These are phyloP conservation scores for Wallemia ichthyophaga DNA, from an alignment of 1,284 basidiomycete species.

Conservation along the genomic window DNA sequence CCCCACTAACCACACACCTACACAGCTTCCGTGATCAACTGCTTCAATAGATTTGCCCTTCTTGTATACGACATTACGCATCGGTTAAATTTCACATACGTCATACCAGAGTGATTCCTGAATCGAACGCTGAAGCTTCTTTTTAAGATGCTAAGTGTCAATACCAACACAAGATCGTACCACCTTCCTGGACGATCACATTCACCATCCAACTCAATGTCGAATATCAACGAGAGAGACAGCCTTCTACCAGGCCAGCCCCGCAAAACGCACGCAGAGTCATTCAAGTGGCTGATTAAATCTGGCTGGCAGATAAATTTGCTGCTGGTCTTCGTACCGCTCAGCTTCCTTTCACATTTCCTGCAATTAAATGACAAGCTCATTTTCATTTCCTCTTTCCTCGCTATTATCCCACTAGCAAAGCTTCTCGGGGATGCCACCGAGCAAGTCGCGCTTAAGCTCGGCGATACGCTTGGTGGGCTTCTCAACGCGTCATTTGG, in stretches of 20 bases:
- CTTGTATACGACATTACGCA: background rate
- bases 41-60: conserved; percentile 7
- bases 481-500: conserved; percentile 46
- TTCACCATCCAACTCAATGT: background rate
- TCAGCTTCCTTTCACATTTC: conserved; percentile 7
- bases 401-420: conserved; percentile 63
- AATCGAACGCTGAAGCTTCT: no score
- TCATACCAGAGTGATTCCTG: background rate
- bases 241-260: background rate
- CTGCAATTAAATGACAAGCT: conserved; percentile 40
- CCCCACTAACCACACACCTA: background rate
- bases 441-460: conserved; percentile 45
- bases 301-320: background rate
- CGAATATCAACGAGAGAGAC: background rate
- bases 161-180: background rate
- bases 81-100: background rate
- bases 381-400: conserved; percentile 52
- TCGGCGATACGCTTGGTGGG: conserved; percentile 55
- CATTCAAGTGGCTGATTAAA: background rate
- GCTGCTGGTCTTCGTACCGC: background rate
- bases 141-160: background rate
- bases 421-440: conserved; percentile 61
- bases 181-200: background rate
- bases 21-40: conserved; percentile 27
- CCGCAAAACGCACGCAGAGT: background rate